Evolutionary conservation across 2,329 filamentous ascomycete species (phyloP).

Genomic region (Pseudogymnoascus sp.): DNA sequence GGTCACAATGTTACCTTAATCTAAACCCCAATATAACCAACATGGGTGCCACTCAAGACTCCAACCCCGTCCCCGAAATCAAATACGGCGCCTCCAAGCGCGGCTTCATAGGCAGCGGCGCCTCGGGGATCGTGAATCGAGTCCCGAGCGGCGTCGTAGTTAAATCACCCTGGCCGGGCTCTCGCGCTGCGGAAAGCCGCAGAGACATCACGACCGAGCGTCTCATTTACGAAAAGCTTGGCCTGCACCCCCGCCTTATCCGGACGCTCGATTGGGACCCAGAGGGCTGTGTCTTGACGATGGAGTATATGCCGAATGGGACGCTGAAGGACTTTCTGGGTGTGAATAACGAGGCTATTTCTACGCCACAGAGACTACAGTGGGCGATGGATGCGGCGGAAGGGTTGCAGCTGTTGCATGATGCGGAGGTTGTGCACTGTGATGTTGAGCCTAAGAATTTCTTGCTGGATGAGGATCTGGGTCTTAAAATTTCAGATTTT

Average conservation of each 20-base stretch:
- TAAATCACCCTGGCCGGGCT: conserved; percentile 18
- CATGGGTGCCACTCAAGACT: neutral
- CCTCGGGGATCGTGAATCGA: conserved; percentile 16
- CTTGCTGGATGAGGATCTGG: conserved; percentile 29
- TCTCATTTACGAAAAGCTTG: conserved; percentile 22
- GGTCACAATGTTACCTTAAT: neutral
- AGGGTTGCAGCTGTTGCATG: conserved; percentile 31
- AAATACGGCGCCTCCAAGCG: conserved; percentile 11
- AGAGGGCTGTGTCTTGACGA: conserved; percentile 20
- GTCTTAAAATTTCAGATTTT: conserved; percentile 33
- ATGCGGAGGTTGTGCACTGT: conserved; percentile 32
- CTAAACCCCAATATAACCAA: neutral
- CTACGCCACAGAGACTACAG: conserved; percentile 18
- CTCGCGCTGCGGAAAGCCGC: conserved; percentile 10
- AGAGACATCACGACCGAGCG: conserved; percentile 20
- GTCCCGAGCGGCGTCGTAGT: conserved; percentile 13
- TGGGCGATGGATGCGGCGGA: conserved; percentile 31
- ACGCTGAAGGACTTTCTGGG: conserved; percentile 21
- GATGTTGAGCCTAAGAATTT: conserved; percentile 35
- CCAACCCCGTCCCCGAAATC: neutral
- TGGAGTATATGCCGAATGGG: conserved; percentile 25
- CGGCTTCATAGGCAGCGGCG: conserved; percentile 11
- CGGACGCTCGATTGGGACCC: conserved; percentile 22
- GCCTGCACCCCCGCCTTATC: conserved; percentile 18
- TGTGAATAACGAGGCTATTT: conserved; percentile 12